A percentile compares a stretch with the other conserved stretches of the same genome.
Conservation (phyloP, 106 monocot genomes). For the Dioscorea zingiberensis region DNA sequence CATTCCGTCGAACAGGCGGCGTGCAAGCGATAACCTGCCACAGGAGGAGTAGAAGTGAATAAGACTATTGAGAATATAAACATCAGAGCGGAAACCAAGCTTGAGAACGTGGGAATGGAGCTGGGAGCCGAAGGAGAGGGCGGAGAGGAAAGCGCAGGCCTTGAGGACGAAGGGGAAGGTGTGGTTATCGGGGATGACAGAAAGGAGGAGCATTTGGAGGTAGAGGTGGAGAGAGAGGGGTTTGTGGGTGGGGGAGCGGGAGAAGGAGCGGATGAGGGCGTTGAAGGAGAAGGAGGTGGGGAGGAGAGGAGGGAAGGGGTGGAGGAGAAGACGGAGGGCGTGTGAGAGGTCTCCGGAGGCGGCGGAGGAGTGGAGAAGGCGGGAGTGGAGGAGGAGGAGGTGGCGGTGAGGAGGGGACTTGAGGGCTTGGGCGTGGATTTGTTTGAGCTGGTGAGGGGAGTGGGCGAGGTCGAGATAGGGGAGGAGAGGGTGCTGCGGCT, state of each 20-base stretch:
- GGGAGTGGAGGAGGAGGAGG: constrained; percentile 23
- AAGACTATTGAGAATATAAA: constrained; percentile 58
- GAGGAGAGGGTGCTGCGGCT: constrained; percentile 3
- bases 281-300: constrained; percentile 39
- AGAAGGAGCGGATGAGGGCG: constrained; percentile 34
- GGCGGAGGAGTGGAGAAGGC: constrained; percentile 16
- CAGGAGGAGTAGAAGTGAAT: constrained; percentile 75
- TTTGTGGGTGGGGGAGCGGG: constrained; percentile 9
- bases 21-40: constrained; percentile 21
- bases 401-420: constrained; percentile 1
- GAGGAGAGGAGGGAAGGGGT: neutral
- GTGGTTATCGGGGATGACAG: constrained; percentile 20
- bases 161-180: constrained; percentile 52
- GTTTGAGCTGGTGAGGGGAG: constrained; percentile 19
- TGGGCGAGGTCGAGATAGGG: constrained; percentile 8
- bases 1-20: constrained; percentile 48
- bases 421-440: constrained; percentile 23
- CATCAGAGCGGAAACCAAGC: constrained; percentile 39
- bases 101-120: constrained; percentile 54
- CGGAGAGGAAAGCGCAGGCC: constrained; percentile 36
- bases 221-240: constrained; percentile 26
- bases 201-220: constrained; percentile 20
- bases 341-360: constrained; percentile 2
- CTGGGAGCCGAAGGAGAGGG: constrained; percentile 37
- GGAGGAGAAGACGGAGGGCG: constrained; percentile 6